Base-by-base conservation (phyloP, 768 basidiomycete genomes). In the Kwoniella sp. region DNA sequence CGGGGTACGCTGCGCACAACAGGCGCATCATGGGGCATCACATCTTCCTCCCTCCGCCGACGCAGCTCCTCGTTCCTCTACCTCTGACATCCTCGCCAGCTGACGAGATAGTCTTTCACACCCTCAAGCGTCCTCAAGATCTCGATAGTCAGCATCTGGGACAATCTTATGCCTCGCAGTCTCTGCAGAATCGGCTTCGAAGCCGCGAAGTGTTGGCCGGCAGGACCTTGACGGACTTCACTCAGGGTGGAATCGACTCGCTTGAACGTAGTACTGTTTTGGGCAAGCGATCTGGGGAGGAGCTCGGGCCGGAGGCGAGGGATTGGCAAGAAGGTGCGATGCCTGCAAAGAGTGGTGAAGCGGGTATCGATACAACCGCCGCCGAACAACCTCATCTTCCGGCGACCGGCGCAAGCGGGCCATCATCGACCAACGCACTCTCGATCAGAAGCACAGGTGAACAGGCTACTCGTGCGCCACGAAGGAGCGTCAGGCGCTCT, bases 181-280 rank as follows among this genome's bases (percentile, higher is more conserved):
- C 26, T 2, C 17, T 40, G 22, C 28, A 34, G 8, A 39, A 39
- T 23, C 33, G 14, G 41, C 22, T 15, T 23, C n/a, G n/a, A n/a
- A n/a, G n/a, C n/a, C n/a, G n/a, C n/a, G n/a, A n/a, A n/a, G n/a
- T n/a, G n/a, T 32, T 6, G 42, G 37, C 15, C 20, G 14, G 23
- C 23, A 33, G 31, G 33, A 47, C 50, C 5, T 48, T 34, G 46
- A 53, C 23, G 12, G 47, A 29, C 8, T 26, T 40, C 31, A 36
- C 38, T 36, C 33, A 38, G 47, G 44, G 33, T 36, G 49, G 36
- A 0, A 23, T 41, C 6, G 45, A 46, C n/a, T 46, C 38, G 19
- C 37, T 51, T 15, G 43, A 51, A 17, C 17, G 38, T 14, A 54
- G 52, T 42, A 54, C 52, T 3, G 33, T 54, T 3, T 31, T 46